Conservation (phyloP, 1,284 basidiomycete species). For the Porphyrellus sp. region DNA sequence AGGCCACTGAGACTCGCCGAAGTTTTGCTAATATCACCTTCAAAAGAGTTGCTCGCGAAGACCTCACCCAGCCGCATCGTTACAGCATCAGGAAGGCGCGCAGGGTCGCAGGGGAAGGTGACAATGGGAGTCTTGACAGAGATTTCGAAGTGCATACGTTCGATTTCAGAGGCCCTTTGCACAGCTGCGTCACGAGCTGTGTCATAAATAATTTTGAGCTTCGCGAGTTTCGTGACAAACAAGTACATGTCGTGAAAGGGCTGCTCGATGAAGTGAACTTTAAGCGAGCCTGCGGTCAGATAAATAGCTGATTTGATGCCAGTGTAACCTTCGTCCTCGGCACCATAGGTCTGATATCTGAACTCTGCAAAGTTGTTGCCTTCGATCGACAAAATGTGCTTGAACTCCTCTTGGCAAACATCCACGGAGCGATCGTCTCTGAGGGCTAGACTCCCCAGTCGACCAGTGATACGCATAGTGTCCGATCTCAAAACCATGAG, state of each 20-base stretch:
- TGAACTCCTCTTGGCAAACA: conserved; percentile 67
- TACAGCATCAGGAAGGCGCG: conserved; percentile 65
- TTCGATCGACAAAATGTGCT: conserved; percentile 90
- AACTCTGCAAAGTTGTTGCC: conserved; percentile 96
- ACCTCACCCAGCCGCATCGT: conserved; percentile 90
- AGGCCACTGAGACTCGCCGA: conserved; percentile 84
- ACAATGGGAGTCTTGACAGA: conserved; percentile 92
- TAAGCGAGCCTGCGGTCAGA: conserved; percentile 88
- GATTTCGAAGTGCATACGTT: conserved; percentile 89
- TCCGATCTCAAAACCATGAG: conserved; percentile 73
- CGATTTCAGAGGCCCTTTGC: conserved; percentile 85
- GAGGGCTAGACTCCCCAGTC: conserved; percentile 84
- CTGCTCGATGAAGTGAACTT: conserved; percentile 85
- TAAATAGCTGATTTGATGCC: conserved; percentile 87
- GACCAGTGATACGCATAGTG: conserved; percentile 79
- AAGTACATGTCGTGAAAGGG: conserved; percentile 84
- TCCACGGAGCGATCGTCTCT: conserved; percentile 70
- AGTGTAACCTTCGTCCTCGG: conserved; percentile 61
- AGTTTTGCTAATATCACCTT: conserved; percentile 59
- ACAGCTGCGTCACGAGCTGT: conserved; percentile 92
- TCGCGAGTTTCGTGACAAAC: conserved; percentile 86
- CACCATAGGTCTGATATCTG: conserved; percentile 91
- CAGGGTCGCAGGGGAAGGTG: conserved; percentile 77
- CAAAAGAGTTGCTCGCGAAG: conserved; percentile 76
- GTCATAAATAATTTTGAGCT: conserved; percentile 92